phyloP scores from a whole-genome alignment of 192 early-diverging fungal genomes.

The Backusella parvicylindrica region DNA sequence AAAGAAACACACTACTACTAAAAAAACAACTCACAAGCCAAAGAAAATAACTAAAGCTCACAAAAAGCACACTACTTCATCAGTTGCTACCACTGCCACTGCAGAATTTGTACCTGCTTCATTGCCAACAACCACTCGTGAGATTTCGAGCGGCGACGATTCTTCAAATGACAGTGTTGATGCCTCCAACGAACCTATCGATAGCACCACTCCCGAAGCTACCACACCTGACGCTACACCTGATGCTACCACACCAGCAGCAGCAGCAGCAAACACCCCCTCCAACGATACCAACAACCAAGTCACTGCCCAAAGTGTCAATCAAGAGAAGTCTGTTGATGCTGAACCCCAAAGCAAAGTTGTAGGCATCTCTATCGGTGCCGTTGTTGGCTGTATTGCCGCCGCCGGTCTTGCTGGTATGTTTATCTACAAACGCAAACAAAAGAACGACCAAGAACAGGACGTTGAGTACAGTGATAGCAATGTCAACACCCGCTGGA shows the following conservation, averaged over 20 bases:
- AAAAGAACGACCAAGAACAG: slow-evolving; percentile 3
- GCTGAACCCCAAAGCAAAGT: slow-evolving; percentile 25
- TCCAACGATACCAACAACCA: neutral
- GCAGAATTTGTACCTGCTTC: neutral
- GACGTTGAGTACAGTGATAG: slow-evolving; percentile 11
- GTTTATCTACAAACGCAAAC: slow-evolving; percentile 23
- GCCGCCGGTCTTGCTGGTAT: slow-evolving; percentile 33
- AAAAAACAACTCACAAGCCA: neutral
- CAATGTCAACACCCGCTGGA: slow-evolving; percentile 29
- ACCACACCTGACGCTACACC: neutral
- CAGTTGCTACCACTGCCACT: neutral
- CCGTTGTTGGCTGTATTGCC: slow-evolving; percentile 28
- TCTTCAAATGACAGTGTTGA: neutral
- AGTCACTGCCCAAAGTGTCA: slow-evolving; percentile 15
- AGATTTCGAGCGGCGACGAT: neutral
- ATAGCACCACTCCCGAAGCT: neutral
- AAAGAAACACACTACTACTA: slow-evolving; percentile 3
- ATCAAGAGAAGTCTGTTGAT: neutral
- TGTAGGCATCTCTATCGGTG: slow-evolving; percentile 27
- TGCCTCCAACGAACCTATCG: neutral
- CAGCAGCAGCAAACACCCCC: neutral
- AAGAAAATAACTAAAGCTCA: neutral
- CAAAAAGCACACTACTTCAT: neutral
- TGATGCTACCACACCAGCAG: neutral
- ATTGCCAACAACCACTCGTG: neutral